Conservation (phyloP, 2,329 filamentous ascomycete species). For the Aspergillus arachidicola region DNA sequence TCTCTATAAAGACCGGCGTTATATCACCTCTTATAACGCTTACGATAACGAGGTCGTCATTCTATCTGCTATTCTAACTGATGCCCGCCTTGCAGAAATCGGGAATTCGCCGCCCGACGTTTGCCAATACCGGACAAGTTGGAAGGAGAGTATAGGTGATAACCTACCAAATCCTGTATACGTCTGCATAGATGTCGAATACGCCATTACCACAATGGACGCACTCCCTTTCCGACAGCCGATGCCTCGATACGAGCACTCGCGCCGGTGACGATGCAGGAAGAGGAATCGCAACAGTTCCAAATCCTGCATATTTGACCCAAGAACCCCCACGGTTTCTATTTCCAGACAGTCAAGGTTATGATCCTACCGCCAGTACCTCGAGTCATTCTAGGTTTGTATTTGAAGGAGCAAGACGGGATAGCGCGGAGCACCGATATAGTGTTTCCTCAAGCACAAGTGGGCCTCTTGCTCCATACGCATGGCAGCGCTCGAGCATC, state of each 20-base stretch:
- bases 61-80: slow-evolving; percentile 16
- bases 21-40: slow-evolving; percentile 17
- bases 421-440: slow-evolving; percentile 27
- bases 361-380: slow-evolving; percentile 20
- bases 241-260: slow-evolving; percentile 22
- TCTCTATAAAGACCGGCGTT: slow-evolving; percentile 20
- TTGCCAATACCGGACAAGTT: background rate
- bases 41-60: slow-evolving; percentile 11
- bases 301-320: slow-evolving; percentile 20
- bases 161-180: slow-evolving; percentile 12
- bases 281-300: slow-evolving; percentile 16
- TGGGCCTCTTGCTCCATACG: slow-evolving; percentile 19
- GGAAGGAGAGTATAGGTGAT: slow-evolving; percentile 4
- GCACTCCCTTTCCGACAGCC: slow-evolving; percentile 26
- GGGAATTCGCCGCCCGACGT: slow-evolving; percentile 1
- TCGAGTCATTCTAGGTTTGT: slow-evolving; percentile 19
- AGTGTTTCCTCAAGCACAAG: slow-evolving; percentile 23
- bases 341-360: slow-evolving; percentile 20
- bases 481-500: slow-evolving; percentile 22
- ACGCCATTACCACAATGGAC: slow-evolving; percentile 32
- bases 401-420: slow-evolving; percentile 18
- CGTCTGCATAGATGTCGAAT: slow-evolving; percentile 34
- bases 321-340: slow-evolving; percentile 31
- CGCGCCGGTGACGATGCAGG: slow-evolving; percentile 19
- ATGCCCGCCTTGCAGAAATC: slow-evolving; percentile 17